Percentiles rank a stretch among this genome's conserved stretches.
These are phyloP conservation scores for Penicillium paneum DNA, from an alignment of 2,329 filamentous ascomycete genomes.

Conservation along the genomic window DNA sequence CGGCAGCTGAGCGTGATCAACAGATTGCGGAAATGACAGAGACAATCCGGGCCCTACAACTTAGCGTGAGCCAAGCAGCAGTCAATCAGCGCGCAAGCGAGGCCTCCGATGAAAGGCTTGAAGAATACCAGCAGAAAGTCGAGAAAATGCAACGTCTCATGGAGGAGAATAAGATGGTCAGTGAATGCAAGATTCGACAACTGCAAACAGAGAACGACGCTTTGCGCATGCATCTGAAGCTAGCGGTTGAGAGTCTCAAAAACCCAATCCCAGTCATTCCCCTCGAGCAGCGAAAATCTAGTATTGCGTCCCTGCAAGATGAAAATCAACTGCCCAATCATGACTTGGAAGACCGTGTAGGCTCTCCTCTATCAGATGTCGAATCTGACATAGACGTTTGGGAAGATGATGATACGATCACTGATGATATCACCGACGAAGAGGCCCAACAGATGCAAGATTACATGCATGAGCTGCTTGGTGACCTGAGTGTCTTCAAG, in stretches of 20 bases:
- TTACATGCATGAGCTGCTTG: slow-evolving; percentile 79
- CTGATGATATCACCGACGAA: slow-evolving; percentile 42
- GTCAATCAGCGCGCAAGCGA: slow-evolving; percentile 71
- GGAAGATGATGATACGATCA: slow-evolving; percentile 53
- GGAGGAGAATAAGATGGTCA: slow-evolving; percentile 87
- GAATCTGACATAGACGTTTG: slow-evolving; percentile 39
- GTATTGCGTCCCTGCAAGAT: slow-evolving; percentile 49
- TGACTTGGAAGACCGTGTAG: slow-evolving; percentile 39
- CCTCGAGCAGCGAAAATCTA: slow-evolving; percentile 34
- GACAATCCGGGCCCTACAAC: slow-evolving; percentile 81
- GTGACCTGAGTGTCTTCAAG: slow-evolving; percentile 75
- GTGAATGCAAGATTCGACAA: slow-evolving; percentile 89
- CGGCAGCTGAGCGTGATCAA: slow-evolving; percentile 86
- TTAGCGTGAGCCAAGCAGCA: slow-evolving; percentile 63
- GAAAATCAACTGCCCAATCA: slow-evolving; percentile 56
- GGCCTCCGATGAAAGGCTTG: slow-evolving; percentile 76
- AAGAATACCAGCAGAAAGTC: slow-evolving; percentile 92
- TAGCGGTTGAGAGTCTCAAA: slow-evolving; percentile 80
- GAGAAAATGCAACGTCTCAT: slow-evolving; percentile 88
- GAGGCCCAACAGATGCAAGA: slow-evolving; percentile 67
- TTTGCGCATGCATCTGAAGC: slow-evolving; percentile 77
- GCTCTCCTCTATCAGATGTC: slow-evolving; percentile 27
- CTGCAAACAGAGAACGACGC: slow-evolving; percentile 89
- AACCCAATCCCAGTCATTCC: slow-evolving; percentile 72
- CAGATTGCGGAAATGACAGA: slow-evolving; percentile 94